Percentiles rank a stretch among this genome's conserved stretches.
phyloP scores from a whole-genome alignment of 1,284 basidiomycete species.

The Cryptococcus neoformans region DNA sequence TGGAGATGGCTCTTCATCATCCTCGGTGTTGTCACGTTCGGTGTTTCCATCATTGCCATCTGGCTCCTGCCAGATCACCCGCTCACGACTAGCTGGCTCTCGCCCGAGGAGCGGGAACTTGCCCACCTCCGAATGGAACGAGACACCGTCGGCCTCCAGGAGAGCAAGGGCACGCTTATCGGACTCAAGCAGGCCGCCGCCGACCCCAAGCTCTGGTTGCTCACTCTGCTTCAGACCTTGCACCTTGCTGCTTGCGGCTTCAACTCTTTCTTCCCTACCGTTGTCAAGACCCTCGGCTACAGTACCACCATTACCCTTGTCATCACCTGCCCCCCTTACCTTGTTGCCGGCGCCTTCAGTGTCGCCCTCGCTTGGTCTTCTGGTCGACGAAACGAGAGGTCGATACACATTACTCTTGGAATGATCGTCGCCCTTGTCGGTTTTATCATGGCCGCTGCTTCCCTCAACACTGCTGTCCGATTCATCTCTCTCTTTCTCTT shows the following conservation, averaged over 20 bases:
- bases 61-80: constrained; percentile 30
- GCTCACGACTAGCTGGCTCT: constrained; percentile 1
- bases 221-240: constrained; percentile 26
- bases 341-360: constrained; percentile 23
- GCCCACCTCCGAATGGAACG: constrained; percentile 23
- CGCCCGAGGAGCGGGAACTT: constrained; percentile 22
- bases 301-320: constrained; percentile 38
- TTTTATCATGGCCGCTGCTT: constrained; percentile 30
- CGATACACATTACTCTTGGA: constrained; percentile 28
- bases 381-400: constrained; percentile 24
- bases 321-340: constrained; percentile 46
- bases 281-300: constrained; percentile 36
- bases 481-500: constrained; percentile 32
- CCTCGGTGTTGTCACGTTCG: constrained; percentile 11
- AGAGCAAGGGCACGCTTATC: constrained; percentile 22
- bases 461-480: constrained; percentile 29
- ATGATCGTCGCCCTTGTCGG: constrained; percentile 27
- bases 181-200: constrained; percentile 33
- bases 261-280: constrained; percentile 31
- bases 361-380: constrained; percentile 25
- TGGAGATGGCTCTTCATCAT: constrained; percentile 25
- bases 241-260: constrained; percentile 31
- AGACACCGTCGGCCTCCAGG: constrained; percentile 27
- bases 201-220: constrained; percentile 33
- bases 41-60: constrained; percentile 20